These are phyloP conservation scores for Backusella sp. DNA, from an alignment of 192 early-diverging fungal genomes.

Conservation along the genomic window DNA sequence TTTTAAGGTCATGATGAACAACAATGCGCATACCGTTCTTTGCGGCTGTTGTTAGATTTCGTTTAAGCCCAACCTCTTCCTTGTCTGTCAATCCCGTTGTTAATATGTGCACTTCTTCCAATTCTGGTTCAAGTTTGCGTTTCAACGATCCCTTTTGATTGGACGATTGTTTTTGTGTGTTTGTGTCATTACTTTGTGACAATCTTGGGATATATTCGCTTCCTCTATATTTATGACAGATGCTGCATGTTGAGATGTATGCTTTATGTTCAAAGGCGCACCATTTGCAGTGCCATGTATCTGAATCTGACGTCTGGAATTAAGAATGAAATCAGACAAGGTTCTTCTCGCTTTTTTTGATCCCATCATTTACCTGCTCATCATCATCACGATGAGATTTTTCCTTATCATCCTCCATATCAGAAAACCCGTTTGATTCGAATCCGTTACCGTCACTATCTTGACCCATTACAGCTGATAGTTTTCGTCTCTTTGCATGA, in stretches of 20 bases:
- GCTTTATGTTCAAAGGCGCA: neutral
- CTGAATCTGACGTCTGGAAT: neutral
- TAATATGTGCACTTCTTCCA: neutral
- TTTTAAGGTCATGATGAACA: neutral
- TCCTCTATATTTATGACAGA: neutral
- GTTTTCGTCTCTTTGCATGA: neutral
- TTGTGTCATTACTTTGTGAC: neutral
- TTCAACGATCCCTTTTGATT: neutral
- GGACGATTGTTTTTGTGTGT: neutral
- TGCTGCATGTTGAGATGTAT: neutral
- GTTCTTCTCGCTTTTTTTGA: neutral
- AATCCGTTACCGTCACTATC: neutral
- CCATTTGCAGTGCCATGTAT: neutral
- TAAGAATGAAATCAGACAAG: neutral
- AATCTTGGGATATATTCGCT: neutral
- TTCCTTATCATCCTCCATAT: neutral
- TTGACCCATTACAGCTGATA: neutral
- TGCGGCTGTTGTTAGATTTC: neutral
- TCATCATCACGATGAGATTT: neutral
- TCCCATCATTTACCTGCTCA: neutral
- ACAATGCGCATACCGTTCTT: neutral
- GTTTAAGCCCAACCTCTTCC: neutral
- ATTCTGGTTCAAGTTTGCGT: neutral
- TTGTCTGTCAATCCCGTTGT: neutral
- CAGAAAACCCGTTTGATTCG: neutral